Conservation (phyloP, 169 alveolate genomes). For the Plasmodium billcollinsi region DNA sequence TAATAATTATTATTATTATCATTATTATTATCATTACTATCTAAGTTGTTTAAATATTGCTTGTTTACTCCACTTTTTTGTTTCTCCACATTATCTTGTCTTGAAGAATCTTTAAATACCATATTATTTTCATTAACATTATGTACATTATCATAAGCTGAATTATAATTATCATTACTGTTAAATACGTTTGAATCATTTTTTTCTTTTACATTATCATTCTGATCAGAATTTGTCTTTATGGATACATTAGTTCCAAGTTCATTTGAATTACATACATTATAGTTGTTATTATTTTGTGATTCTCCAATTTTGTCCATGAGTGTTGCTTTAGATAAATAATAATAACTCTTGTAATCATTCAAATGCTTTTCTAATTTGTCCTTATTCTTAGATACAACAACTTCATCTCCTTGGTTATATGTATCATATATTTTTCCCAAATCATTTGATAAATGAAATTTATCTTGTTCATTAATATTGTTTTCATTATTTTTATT, state of each 20-base stretch:
- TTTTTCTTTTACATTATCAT: no score
- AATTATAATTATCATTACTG: no score
- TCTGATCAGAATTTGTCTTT: no score
- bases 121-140: no score
- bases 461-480: slow-evolving; percentile 10
- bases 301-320: slow-evolving; percentile 10
- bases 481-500: not conserved
- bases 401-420: slow-evolving; percentile 46
- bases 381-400: slow-evolving; percentile 29
- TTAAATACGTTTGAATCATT: no score
- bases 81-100: not conserved
- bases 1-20: no score
- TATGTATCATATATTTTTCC: slow-evolving; percentile 52
- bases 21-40: no score
- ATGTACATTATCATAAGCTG: no score
- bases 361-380: slow-evolving; percentile 26
- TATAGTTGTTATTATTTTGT: slow-evolving; percentile 8
- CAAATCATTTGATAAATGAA: slow-evolving; percentile 46
- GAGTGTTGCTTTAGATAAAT: slow-evolving; percentile 27
- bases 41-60: no score
- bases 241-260: not conserved
- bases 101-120: not conserved
- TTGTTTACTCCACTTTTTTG: not conserved
- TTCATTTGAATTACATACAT: not conserved
- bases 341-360: slow-evolving; percentile 10